Percentiles rank a stretch among this genome's conserved stretches.
Conservation (phyloP, 1,284 basidiomycete genomes). For the Ganoderma meredithae region DNA sequence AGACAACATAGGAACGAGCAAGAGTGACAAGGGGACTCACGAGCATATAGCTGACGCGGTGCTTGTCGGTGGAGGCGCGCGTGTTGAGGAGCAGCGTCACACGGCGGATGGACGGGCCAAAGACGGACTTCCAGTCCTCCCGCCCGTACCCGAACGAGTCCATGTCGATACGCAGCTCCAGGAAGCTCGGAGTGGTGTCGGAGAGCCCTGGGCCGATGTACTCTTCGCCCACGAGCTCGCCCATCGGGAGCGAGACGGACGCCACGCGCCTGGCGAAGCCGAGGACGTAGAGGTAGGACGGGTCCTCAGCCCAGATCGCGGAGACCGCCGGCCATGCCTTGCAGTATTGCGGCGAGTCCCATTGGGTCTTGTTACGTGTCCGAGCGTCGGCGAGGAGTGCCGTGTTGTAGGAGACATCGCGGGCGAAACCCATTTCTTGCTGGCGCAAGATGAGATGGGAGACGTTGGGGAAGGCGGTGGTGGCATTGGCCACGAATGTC, state of each 20-base stretch:
- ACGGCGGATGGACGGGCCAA: background rate
- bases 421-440: background rate
- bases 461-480: background rate
- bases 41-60: background rate
- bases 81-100: background rate
- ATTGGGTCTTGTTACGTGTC: background rate
- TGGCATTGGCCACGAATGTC: background rate
- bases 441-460: background rate
- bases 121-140: background rate
- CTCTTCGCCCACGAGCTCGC: background rate
- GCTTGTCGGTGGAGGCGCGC: background rate
- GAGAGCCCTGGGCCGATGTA: background rate
- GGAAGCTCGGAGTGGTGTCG: background rate
- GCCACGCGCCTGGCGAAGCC: background rate
- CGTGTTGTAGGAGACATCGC: background rate
- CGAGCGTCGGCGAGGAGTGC: background rate
- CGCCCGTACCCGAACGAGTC: background rate
- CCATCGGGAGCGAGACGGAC: background rate
- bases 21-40: too few species aligned
- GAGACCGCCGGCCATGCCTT: background rate
- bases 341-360: background rate
- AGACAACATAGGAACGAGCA: background rate
- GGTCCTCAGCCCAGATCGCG: background rate
- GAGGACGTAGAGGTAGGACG: background rate
- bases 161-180: background rate